A percentile compares a stretch with the other conserved stretches of the same genome.
Conservation (phyloP, 164 flowering plant species). For the Magnolia sinica region DNA sequence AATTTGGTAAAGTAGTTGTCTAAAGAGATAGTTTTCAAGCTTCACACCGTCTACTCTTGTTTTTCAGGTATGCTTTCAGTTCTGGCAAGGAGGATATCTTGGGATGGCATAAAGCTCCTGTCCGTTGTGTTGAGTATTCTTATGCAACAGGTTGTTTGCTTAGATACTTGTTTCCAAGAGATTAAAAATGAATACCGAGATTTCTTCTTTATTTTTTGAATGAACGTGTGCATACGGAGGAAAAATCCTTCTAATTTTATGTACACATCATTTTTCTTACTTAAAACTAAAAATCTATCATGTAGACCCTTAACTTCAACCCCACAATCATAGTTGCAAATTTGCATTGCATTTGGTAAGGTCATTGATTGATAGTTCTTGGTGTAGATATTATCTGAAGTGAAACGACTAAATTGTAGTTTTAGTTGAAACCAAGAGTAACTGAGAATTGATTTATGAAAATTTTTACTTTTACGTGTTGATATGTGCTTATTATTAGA, state of each 20-base stretch:
- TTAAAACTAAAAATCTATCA: no score
- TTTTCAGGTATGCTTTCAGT: constrained; percentile 74
- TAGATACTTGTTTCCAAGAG: background rate
- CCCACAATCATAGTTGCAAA: no score
- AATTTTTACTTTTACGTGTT: no score
- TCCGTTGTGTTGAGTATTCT: constrained; percentile 93
- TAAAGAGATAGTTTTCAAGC: constrained; percentile 3
- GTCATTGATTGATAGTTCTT: no score
- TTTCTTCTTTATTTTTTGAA: background rate
- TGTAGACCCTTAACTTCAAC: no score
- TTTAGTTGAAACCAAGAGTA: no score
- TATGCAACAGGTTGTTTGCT: constrained; percentile 68
- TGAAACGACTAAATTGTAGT: no score
- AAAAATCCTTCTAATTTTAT: background rate
- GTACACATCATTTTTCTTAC: background rate
- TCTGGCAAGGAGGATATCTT: constrained; percentile 77
- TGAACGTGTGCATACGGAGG: background rate
- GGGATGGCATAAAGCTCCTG: constrained; percentile 94
- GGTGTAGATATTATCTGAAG: no score
- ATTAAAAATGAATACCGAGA: background rate
- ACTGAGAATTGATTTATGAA: no score
- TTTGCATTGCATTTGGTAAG: no score
- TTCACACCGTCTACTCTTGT: background rate
- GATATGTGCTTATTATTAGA: no score
- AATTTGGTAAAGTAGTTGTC: background rate